phyloP scores from a whole-genome alignment of 768 basidiomycete species.

The Podaxis sp. region DNA sequence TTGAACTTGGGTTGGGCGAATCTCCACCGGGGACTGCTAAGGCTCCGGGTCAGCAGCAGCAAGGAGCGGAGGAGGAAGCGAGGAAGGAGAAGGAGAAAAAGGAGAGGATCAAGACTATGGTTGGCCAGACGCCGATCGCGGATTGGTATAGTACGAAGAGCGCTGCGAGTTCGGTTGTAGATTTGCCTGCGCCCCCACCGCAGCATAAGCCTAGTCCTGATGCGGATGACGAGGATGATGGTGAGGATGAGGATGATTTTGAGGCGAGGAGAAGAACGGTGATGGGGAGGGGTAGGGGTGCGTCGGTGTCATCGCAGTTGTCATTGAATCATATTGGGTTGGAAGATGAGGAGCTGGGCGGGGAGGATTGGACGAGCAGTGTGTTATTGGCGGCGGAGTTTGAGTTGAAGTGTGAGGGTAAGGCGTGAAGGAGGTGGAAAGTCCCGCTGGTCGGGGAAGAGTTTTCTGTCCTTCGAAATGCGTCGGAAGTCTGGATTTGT shows the following conservation, averaged over 20 bases:
- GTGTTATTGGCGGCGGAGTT: conserved; percentile 66
- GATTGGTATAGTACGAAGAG: conserved; percentile 25
- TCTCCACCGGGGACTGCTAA: conserved; percentile 25
- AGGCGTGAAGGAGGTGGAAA: neutral
- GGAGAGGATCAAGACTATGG: conserved; percentile 11
- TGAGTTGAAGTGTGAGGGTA: neutral
- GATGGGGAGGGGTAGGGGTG: conserved; percentile 16
- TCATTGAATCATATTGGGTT: conserved; percentile 46
- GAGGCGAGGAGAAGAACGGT: neutral
- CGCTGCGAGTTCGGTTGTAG: conserved; percentile 19
- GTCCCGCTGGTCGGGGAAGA: neutral
- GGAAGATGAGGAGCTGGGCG: conserved; percentile 39
- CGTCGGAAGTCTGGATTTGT: neutral
- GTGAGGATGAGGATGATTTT: conserved; percentile 7
- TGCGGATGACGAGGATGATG: neutral
- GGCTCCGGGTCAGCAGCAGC: neutral
- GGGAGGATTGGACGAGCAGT: conserved; percentile 67
- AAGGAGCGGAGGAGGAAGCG: neutral
- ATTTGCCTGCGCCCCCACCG: conserved; percentile 1
- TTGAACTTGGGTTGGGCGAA: conserved; percentile 30
- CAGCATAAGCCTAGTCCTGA: neutral
- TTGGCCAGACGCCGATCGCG: conserved; percentile 33
- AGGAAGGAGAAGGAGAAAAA: conserved; percentile 13
- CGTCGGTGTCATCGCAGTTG: conserved; percentile 26
- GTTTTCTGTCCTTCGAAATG: neutral